Evolutionary conservation across 306 rosid species (phyloP).

Genomic region (Quercus glauca): DNA sequence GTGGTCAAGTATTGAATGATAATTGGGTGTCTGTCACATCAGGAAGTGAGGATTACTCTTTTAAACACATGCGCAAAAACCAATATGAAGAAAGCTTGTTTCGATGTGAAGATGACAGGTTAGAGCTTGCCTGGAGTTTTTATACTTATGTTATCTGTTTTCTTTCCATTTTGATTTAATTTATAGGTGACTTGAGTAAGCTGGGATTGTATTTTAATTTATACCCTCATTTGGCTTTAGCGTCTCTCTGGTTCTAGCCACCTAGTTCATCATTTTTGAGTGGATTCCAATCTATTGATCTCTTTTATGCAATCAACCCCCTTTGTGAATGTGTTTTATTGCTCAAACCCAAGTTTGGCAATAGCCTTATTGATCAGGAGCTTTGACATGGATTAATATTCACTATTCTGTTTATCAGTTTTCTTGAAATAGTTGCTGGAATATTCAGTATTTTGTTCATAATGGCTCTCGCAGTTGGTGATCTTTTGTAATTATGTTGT

Average conservation of each 20-base stretch:
- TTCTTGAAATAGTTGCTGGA: slow-evolving; percentile 5
- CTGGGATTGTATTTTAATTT: background rate
- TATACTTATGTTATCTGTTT: background rate
- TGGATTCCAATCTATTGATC: too few relatives aligned
- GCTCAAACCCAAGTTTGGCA: background rate
- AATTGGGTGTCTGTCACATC: slow-evolving; percentile 99
- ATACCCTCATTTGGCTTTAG: background rate
- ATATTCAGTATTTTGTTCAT: background rate
- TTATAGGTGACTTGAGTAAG: background rate
- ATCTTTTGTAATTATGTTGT: slow-evolving; percentile 29
- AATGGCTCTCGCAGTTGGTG: slow-evolving; percentile 21
- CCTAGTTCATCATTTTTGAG: background rate
- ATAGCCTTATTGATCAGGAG: background rate
- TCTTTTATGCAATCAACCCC: too few relatives aligned
- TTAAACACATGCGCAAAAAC: slow-evolving; percentile 99
- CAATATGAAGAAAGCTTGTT: slow-evolving; percentile 99
- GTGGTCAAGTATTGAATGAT: slow-evolving; percentile 83
- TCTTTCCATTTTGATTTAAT: slow-evolving; percentile 1
- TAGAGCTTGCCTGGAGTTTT: slow-evolving; percentile 25
- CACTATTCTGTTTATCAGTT: background rate
- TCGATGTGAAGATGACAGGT: slow-evolving; percentile 99
- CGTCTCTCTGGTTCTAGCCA: background rate
- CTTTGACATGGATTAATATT: background rate
- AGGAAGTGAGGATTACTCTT: slow-evolving; percentile 99
- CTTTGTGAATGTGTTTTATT: background rate